phyloP scores from a whole-genome alignment of 257 asterid species.

The Penstemon eatonii region DNA sequence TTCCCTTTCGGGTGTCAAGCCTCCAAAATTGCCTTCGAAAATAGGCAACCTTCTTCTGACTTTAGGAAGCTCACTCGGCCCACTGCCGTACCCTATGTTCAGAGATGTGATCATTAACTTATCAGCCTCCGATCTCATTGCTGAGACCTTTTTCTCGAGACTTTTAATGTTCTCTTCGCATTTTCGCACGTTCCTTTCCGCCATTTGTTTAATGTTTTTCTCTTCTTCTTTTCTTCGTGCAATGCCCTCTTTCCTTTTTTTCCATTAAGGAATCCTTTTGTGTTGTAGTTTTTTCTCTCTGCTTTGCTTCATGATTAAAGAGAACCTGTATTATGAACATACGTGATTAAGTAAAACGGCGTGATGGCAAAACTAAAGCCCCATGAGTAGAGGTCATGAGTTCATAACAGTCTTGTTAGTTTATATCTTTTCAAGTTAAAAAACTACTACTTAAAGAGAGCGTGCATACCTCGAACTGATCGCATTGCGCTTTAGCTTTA shows the following conservation, averaged over 20 bases:
- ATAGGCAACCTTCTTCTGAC: conserved; percentile 39
- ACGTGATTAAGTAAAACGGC: background rate
- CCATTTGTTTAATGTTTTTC: conserved; percentile 40
- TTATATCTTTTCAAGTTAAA: no score
- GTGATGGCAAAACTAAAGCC: no score
- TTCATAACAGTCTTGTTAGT: no score
- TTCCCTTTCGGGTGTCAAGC: conserved; percentile 56
- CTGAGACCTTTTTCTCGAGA: conserved; percentile 44
- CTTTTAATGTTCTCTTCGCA: conserved; percentile 40
- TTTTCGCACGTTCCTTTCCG: conserved; percentile 37
- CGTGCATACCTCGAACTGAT: conserved; percentile 60
- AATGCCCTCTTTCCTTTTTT: conserved; percentile 40
- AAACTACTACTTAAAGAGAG: background rate
- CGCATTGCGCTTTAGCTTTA: conserved; percentile 40
- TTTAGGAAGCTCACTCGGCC: conserved; percentile 28
- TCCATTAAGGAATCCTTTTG: conserved; percentile 32
- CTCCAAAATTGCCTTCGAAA: conserved; percentile 39
- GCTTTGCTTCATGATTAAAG: conserved; percentile 55
- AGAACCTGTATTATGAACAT: conserved; percentile 42
- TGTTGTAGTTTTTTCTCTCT: conserved; percentile 29
- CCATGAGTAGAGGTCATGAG: no score
- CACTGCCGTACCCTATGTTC: conserved; percentile 38
- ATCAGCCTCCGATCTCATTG: conserved; percentile 45
- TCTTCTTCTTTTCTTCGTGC: conserved; percentile 39
- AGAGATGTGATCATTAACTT: conserved; percentile 56